Base-by-base conservation (phyloP, 2,329 filamentous ascomycete species). In the Berkeleyomyces rouxiae region DNA sequence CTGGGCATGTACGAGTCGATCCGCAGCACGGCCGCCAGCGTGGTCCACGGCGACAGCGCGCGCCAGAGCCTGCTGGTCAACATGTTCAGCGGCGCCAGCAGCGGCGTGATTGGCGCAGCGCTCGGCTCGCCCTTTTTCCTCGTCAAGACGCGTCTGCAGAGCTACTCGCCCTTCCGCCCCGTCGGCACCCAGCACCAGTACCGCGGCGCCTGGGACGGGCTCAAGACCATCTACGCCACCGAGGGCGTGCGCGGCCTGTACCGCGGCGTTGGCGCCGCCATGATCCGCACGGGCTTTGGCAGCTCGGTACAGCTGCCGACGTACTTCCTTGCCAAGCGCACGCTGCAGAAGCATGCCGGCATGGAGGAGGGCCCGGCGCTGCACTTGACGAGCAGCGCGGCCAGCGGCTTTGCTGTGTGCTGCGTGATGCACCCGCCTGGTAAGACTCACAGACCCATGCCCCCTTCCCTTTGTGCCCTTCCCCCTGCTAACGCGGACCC, bases 161-260 rank as follows among this genome's bases (percentile, higher is more conserved):
- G 90, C 68, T 97, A 82, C 77, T 96, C 90, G 44, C 88, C 91
- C 3, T 93, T 91, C 74, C 80, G 93, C 10, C 93, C 93, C 3
- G 91, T 97, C 51, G 93, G 93, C 62, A 97, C 93, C n/a, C 93
- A 99, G 72, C 93, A 99, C 74, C 79, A 84, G 67, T 99, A 99
- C 75, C 83, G 82, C 67, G 92, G 91, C 73, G 90, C 92, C 0
- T 73, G 84, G 66, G 90, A 99, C 71, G 93, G 92, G 9, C 77
- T 96, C 72, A 76, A 78, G 37, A 84, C 88, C 71, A 96, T 99
- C 67, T 90, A 89, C 73, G 73, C 75, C 13, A 74, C 75, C 2
- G 93, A 97, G 73, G 93, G 93, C 1, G 69, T 92, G 42, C 77
- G 77, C 62, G 93, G 93, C 1, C 75, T 97, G 33, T 99, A 97